Conservation (phyloP, 2,329 filamentous ascomycete species). For the Trematosphaeria pertusa region DNA sequence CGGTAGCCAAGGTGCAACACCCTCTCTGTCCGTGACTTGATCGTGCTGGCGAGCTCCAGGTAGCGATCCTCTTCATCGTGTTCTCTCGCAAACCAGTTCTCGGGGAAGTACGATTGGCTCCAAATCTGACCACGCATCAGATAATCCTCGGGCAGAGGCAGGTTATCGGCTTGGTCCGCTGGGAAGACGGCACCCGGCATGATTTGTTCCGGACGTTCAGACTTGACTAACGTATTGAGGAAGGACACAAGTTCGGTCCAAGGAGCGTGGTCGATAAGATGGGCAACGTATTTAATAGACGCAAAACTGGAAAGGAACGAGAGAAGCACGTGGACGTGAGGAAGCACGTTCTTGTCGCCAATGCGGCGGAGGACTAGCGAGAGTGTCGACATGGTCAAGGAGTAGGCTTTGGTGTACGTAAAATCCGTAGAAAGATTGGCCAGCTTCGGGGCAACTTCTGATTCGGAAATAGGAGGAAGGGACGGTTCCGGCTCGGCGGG, state of each 20-base stretch:
- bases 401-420: slow-evolving; percentile 44
- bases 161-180: slow-evolving; percentile 52
- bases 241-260: slow-evolving; percentile 62
- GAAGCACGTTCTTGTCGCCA: slow-evolving; percentile 65
- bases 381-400: slow-evolving; percentile 56
- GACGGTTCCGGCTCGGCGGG: slow-evolving; percentile 22
- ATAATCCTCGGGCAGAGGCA: slow-evolving; percentile 74
- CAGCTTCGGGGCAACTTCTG: slow-evolving; percentile 25
- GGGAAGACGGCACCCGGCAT: slow-evolving; percentile 54
- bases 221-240: slow-evolving; percentile 59
- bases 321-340: slow-evolving; percentile 68
- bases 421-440: slow-evolving; percentile 19
- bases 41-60: slow-evolving; percentile 67
- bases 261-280: slow-evolving; percentile 51
- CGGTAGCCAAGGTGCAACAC: slow-evolving; percentile 65
- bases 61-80: slow-evolving; percentile 73
- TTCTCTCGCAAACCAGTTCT: slow-evolving; percentile 66
- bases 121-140: slow-evolving; percentile 69
- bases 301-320: slow-evolving; percentile 63
- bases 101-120: slow-evolving; percentile 64
- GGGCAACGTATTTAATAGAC: slow-evolving; percentile 38
- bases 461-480: slow-evolving; percentile 19
- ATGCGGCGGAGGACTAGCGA: slow-evolving; percentile 58
- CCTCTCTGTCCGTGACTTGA: slow-evolving; percentile 63
- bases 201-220: slow-evolving; percentile 46